Percentiles rank a stretch among this genome's conserved stretches.
Conservation (phyloP, 768 basidiomycete species). For the Atractiella rhizophila region DNA sequence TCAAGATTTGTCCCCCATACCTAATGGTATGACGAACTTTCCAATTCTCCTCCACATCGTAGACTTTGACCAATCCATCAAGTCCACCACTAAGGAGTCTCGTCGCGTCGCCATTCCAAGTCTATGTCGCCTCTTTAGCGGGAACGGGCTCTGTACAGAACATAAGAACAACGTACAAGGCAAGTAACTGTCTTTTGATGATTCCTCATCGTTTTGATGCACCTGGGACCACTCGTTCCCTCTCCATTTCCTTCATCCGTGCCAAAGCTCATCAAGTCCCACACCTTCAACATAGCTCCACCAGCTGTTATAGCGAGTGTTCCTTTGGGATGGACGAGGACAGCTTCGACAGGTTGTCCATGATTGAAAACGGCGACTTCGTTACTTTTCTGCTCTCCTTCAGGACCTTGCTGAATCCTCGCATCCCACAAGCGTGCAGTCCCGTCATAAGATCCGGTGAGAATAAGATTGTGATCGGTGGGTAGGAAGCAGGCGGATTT, state of each 20-base stretch:
- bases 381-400: neutral
- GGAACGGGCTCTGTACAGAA: neutral
- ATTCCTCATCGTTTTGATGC: slow-evolving; percentile 73
- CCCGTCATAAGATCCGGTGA: slow-evolving; percentile 86
- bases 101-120: slow-evolving; percentile 41
- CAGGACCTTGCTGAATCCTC: slow-evolving; percentile 24
- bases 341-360: slow-evolving; percentile 59
- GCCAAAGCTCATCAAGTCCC: slow-evolving; percentile 76
- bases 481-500: slow-evolving; percentile 70
- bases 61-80: slow-evolving; percentile 97
- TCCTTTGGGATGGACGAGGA: slow-evolving; percentile 64
- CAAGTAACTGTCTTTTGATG: slow-evolving; percentile 95
- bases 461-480: slow-evolving; percentile 52
- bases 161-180: slow-evolving; percentile 31
- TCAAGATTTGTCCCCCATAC: slow-evolving; percentile 75
- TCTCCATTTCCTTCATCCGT: slow-evolving; percentile 1
- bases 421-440: slow-evolving; percentile 70
- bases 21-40: slow-evolving; percentile 97
- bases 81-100: slow-evolving; percentile 69
- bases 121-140: slow-evolving; percentile 12
- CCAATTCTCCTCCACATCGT: slow-evolving; percentile 65
- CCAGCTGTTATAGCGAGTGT: slow-evolving; percentile 62
- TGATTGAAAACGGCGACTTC: slow-evolving; percentile 18
- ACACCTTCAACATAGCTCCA: slow-evolving; percentile 74
- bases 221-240: slow-evolving; percentile 28